Base-by-base conservation (phyloP, 2,329 filamentous ascomycete species). In the Beauveria scarabaeidicola region DNA sequence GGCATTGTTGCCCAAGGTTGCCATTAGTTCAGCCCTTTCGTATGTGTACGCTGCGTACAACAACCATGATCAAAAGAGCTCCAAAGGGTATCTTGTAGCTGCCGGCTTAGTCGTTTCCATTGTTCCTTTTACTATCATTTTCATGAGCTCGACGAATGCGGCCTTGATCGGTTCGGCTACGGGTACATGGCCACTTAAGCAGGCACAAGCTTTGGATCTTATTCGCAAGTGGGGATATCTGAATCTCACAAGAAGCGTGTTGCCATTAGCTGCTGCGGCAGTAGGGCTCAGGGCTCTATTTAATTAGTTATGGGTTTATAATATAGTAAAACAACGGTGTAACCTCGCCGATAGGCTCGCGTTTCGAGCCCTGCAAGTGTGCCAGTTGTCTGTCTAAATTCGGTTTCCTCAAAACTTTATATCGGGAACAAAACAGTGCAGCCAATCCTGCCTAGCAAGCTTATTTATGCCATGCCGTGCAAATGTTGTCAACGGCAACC, bases 1-100 rank as follows among this genome's bases (percentile, higher is more conserved):
- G 23, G 64, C 65, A 52, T 56, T 69, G 27, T 74, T 75, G 66
- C 75, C 75, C 43, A 72, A 69, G 54, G 53, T 73, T 38, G 72
- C 70, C 19, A 61, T 62, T 55, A 63, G 65, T 41, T 67, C 70
- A 7, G 68, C 71, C 13, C 62, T 68, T 1, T 68, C 68, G 5
- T 75, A 75, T 62, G 61, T 67, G 50, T 72, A 72, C 56, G 70
- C 69, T 10, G 71, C 75, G 9, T 77, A n/a, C 15, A n/a, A 17
- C 17, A 41, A n/a, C 40, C 15, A 41, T 2, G 40, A n/a, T n/a
- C 40, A 41, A 4, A 41, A 19, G n/a, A 41, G n/a, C 40, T 19
- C 3, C 1, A 41, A 41, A 41, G 40, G n/a, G 3, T 41, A 41
- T 41, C 40, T 41, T 19, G 2, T 41, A 1, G 40, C 40, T 19